phyloP scores from a whole-genome alignment of 805 yeast species.

The Pichia nanzhaoensis region DNA sequence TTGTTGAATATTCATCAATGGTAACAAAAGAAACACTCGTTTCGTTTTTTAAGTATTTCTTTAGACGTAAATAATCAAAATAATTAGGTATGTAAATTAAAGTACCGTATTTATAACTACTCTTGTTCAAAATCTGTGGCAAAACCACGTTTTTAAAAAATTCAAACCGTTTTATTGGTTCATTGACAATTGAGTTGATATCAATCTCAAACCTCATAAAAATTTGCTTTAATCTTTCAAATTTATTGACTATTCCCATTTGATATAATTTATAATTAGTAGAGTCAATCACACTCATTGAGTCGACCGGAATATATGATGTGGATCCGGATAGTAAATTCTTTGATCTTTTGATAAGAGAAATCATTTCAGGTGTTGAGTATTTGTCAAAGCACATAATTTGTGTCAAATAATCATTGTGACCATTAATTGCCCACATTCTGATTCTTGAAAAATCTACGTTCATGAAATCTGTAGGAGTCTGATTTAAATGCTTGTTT shows the following conservation, averaged over 20 bases:
- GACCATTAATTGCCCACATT: slow-evolving; percentile 87
- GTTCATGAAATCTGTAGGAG: slow-evolving; percentile 62
- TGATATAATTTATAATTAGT: slow-evolving; percentile 40
- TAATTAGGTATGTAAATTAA: slow-evolving; percentile 79
- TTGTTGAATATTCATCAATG: slow-evolving; percentile 76
- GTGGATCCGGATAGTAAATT: slow-evolving; percentile 48
- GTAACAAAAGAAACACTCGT: slow-evolving; percentile 62
- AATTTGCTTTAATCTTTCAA: slow-evolving; percentile 52
- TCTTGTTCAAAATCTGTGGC: slow-evolving; percentile 60
- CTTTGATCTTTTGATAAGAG: slow-evolving; percentile 40
- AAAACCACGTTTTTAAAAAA: slow-evolving; percentile 67
- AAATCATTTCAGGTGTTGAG: slow-evolving; percentile 74
- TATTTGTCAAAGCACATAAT: slow-evolving; percentile 69
- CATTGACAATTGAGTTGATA: slow-evolving; percentile 41
- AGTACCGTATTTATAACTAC: slow-evolving; percentile 65
- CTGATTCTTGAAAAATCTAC: slow-evolving; percentile 89
- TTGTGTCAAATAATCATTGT: slow-evolving; percentile 68
- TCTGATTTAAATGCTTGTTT: slow-evolving; percentile 61
- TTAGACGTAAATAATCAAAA: slow-evolving; percentile 74
- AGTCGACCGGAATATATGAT: slow-evolving; percentile 43
- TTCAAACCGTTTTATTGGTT: slow-evolving; percentile 79
- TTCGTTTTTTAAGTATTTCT: slow-evolving; percentile 58
- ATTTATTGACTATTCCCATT: slow-evolving; percentile 27
- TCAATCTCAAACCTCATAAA: slow-evolving; percentile 64
- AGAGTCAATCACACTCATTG: slow-evolving; percentile 42